Evolutionary conservation across 2,329 filamentous ascomycete species (phyloP).

Genomic region (Myriosclerotinia scirpicola): DNA sequence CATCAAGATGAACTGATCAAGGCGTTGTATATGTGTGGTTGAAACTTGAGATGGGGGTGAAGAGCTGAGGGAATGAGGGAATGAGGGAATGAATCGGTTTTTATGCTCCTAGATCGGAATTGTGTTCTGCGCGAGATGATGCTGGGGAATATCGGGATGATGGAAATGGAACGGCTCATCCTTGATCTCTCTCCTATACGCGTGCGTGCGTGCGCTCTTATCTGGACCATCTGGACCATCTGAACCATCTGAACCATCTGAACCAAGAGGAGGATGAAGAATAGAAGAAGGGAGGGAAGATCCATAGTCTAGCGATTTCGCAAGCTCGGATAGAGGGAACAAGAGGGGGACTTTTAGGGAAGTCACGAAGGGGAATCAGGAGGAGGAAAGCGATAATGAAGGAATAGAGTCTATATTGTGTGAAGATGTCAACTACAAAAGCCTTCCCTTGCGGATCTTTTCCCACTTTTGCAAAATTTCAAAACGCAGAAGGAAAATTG

Average conservation of each 20-base stretch:
- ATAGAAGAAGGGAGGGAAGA: background rate
- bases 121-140: background rate
- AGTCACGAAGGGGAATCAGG: no score
- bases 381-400: background rate
- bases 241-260: background rate
- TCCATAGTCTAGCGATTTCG: background rate
- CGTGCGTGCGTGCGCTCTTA: background rate
- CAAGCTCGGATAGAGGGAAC: background rate
- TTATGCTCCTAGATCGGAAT: no score
- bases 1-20: no score
- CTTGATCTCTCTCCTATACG: background rate
- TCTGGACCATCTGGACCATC: background rate
- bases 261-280: background rate
- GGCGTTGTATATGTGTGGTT: no score
- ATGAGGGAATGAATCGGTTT: no score
- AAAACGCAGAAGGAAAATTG: background rate
- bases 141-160: background rate
- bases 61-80: no score
- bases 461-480: background rate
- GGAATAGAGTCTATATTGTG: background rate
- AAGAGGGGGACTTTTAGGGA: background rate
- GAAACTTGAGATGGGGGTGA: no score
- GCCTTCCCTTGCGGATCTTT: background rate
- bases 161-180: no score
- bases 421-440: background rate